These are phyloP conservation scores for Chaetomiaceae sp. DNA, from an alignment of 2,329 filamentous ascomycete species.

Conservation along the genomic window DNA sequence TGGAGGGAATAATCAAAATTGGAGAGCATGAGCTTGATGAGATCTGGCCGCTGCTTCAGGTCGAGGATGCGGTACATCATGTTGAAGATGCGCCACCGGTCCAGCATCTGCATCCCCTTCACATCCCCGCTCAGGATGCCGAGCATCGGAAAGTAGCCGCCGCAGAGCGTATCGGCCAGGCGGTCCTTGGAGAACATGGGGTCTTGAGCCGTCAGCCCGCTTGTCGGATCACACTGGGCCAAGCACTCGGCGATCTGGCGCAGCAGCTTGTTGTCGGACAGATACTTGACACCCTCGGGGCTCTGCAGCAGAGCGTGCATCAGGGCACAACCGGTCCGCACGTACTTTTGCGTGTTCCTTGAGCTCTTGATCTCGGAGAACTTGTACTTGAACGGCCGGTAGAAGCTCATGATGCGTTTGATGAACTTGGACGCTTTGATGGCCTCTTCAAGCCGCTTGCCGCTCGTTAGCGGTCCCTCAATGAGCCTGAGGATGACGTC, in stretches of 20 bases:
- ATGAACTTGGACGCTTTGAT: constrained; percentile 95
- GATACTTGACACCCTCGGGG: constrained; percentile 74
- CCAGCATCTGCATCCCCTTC: constrained; percentile 82
- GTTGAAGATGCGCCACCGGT: constrained; percentile 96
- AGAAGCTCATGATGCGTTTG: constrained; percentile 90
- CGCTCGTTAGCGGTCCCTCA: constrained; percentile 84
- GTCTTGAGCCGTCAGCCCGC: constrained; percentile 71
- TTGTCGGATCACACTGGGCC: constrained; percentile 85
- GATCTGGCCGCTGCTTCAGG: constrained; percentile 80
- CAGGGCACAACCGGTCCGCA: constrained; percentile 81
- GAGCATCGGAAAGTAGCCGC: constrained; percentile 90
- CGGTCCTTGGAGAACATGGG: constrained; percentile 86
- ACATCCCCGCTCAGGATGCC: constrained; percentile 79
- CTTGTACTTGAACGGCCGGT: constrained; percentile 92
- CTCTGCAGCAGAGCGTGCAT: constrained; percentile 84
- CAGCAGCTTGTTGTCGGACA: constrained; percentile 87
- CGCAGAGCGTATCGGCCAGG: constrained; percentile 79
- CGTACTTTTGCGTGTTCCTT: constrained; percentile 89
- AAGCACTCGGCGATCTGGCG: constrained; percentile 93
- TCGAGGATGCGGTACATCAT: constrained; percentile 99
- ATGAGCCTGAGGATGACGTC: constrained; percentile 85
- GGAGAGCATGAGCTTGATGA: constrained; percentile 81
- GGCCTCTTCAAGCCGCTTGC: constrained; percentile 89
- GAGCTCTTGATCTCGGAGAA: constrained; percentile 90
- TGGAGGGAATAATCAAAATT: constrained; percentile 89